phyloP scores from a whole-genome alignment of 2,329 filamentous ascomycete genomes.

The Dryadomyces quercivorus region DNA sequence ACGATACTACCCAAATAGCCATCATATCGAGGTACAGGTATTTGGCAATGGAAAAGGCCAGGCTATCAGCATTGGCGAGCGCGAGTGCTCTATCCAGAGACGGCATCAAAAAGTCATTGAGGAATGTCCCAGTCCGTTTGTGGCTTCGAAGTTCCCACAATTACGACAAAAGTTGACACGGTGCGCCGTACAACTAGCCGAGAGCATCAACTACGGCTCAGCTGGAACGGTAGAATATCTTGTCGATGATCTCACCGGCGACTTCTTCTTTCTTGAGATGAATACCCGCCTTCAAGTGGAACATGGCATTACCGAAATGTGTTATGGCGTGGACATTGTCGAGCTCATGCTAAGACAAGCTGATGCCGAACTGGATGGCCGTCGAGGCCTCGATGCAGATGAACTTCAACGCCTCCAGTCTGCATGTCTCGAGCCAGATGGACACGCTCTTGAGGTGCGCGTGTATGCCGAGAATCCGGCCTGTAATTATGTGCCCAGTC shows the following conservation, averaged over 20 bases:
- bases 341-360: conserved; percentile 30
- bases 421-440: not conserved
- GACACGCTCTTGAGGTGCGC: conserved; percentile 19
- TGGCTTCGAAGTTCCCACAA: conserved; percentile 19
- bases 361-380: conserved; percentile 16
- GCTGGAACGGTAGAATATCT: conserved; percentile 51
- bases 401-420: not conserved
- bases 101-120: conserved; percentile 61
- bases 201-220: conserved; percentile 17
- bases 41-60: conserved; percentile 49
- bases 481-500: conserved; percentile 44
- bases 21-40: conserved; percentile 57
- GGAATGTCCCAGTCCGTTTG: conserved; percentile 54
- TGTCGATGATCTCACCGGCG: conserved; percentile 65
- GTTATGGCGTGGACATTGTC: conserved; percentile 63
- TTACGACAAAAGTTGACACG: conserved; percentile 19
- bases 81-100: conserved; percentile 56
- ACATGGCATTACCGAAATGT: conserved; percentile 68
- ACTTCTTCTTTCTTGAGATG: conserved; percentile 74
- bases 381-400: conserved; percentile 8
- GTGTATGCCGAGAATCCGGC: conserved; percentile 40
- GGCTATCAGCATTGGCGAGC: conserved; percentile 48
- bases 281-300: conserved; percentile 83
- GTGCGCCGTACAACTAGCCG: not conserved
- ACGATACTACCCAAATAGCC: conserved; percentile 45